phyloP scores from a whole-genome alignment of 1,139 yeast genomes.

The Kurtzmaniella quercitrusa region DNA sequence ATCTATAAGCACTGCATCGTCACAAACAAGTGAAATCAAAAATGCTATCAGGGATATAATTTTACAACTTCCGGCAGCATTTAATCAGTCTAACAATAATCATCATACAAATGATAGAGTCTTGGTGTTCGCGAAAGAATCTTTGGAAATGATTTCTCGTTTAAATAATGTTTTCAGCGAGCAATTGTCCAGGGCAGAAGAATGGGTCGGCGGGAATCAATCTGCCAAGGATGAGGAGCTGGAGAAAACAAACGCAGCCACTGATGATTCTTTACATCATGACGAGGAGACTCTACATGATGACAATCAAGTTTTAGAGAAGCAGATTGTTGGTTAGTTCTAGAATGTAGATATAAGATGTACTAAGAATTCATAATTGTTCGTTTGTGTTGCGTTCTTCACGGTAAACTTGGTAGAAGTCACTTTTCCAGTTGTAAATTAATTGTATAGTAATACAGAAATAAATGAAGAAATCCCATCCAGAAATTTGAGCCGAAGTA shows the following conservation, averaged over 20 bases:
- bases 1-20: background rate
- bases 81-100: conserved; percentile 28
- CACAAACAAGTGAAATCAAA: conserved; percentile 28
- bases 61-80: conserved; percentile 58
- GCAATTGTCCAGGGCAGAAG: conserved; percentile 77
- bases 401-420: too few species aligned
- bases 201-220: conserved; percentile 59
- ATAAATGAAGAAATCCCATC: too few species aligned
- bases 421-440: too few species aligned
- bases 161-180: conserved; percentile 82
- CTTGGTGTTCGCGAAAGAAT: conserved; percentile 79
- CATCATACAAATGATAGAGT: conserved; percentile 57
- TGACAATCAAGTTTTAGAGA: background rate
- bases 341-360: background rate
- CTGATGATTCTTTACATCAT: background rate
- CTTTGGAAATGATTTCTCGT: conserved; percentile 80
- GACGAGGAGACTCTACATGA: conserved; percentile 2
- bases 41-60: conserved; percentile 77
- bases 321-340: background rate
- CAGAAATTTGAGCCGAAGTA: too few species aligned
- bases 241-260: conserved; percentile 1
- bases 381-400: too few species aligned
- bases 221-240: conserved; percentile 1
- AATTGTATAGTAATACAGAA: too few species aligned
- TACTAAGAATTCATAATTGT: background rate